Evolutionary conservation across 495 filamentous ascomycete genomes (phyloP), one percentile per base, ranked within the genome.

Genomic region (Apodospora peruviana): DNA sequence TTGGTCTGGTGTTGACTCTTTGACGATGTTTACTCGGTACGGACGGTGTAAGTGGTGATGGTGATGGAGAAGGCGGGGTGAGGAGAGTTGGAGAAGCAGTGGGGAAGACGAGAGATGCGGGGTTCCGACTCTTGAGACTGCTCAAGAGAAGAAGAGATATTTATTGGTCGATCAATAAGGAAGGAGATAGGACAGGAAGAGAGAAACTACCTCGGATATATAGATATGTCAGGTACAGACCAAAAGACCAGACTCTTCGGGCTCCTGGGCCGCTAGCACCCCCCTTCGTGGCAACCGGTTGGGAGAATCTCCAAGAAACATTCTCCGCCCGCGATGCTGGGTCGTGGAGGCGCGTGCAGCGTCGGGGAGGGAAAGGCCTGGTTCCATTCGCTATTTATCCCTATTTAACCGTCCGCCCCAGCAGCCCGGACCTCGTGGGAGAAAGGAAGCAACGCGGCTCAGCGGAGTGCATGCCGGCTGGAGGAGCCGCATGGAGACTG

Each of bases 391-490:
- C 55, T 46, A 70, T 73, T 73, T 72, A 72, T 64, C 69, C 70
- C 63, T 61, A 73, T 73, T 73, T 73, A 73, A 60, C 70, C 70
- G 70, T 53, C 41, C 41, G 51, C 56, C 56, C 44, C 45, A 37
- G 43, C n/a, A 42, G 48, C 45, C 58, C 55, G 51, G 34, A n/a
- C 47, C 39, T 18, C 44, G 44, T 27, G 32, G 27, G 22, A 2
- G 40, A 22, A 11, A 19, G 17, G 40, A 21, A 5, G 16, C 2
- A 16, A 40, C n/a, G 41, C 41, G 41, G 41, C 22, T 43, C 41
- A 43, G 22, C 22, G 37, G 37, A 40, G 37, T 14, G 1, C 2
- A 3, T 3, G 14, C 18, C 3, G 2, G 37, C 37, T 40, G 7
- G 27, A 7, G n/a, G 27, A 32, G 27, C 27, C 27, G 27, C 27